phyloP scores from a whole-genome alignment of 169 alveolate species.

The Plasmodium fragile region DNA sequence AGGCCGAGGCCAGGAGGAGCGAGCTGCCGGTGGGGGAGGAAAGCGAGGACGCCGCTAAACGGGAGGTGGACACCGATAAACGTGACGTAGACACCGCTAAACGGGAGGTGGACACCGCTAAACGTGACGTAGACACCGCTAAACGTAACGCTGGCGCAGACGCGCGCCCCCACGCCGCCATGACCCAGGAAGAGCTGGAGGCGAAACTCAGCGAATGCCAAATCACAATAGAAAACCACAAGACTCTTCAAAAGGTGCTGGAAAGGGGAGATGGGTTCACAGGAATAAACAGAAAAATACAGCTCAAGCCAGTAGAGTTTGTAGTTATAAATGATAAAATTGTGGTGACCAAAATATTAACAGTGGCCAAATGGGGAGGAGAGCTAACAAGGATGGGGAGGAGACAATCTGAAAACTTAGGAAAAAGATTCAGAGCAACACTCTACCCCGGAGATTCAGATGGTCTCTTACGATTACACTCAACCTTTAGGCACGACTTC shows the following conservation, averaged over 20 bases:
- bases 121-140: not conserved
- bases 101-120: too few relatives aligned
- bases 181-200: slow-evolving; percentile 57
- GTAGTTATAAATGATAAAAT: slow-evolving; percentile 74
- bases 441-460: slow-evolving; percentile 95
- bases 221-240: slow-evolving; percentile 80
- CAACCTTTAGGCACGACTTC: slow-evolving; percentile 98
- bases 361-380: slow-evolving; percentile 99
- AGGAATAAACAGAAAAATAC: slow-evolving; percentile 96
- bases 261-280: slow-evolving; percentile 95
- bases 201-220: slow-evolving; percentile 54
- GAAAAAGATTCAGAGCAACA: slow-evolving; percentile 90
- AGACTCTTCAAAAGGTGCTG: slow-evolving; percentile 89
- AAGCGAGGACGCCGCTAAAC: not conserved
- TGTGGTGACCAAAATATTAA: slow-evolving; percentile 86
- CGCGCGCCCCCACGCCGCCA: not conserved
- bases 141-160: not conserved
- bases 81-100: too few relatives aligned
- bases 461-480: slow-evolving; percentile 96
- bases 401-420: slow-evolving; percentile 94
- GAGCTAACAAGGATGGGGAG: slow-evolving; percentile 96
- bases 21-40: too few relatives aligned
- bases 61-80: too few relatives aligned
- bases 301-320: slow-evolving; percentile 90
- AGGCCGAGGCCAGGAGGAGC: not conserved